phyloP scores from a whole-genome alignment of 1,139 yeast species.

The Saccharomyces hybrid region DNA sequence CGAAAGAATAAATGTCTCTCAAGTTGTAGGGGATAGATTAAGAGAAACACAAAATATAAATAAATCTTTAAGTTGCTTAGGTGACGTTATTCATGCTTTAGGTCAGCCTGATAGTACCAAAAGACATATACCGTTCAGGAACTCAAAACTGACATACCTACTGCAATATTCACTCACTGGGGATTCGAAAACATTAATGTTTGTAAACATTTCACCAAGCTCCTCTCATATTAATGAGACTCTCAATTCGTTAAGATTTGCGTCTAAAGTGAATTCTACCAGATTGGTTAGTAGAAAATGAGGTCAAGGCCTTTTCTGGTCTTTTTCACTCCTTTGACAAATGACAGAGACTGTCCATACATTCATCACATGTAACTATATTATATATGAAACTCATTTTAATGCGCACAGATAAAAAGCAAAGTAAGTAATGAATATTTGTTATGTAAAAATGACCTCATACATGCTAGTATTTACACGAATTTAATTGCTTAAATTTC shows the following conservation, averaged over 20 bases:
- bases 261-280: slow-evolving; percentile 67
- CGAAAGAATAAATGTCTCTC: slow-evolving; percentile 71
- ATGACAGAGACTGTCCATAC: background rate
- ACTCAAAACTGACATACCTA: slow-evolving; percentile 64
- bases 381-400: background rate
- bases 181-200: slow-evolving; percentile 83
- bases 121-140: slow-evolving; percentile 48
- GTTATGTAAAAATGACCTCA: background rate
- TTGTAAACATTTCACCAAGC: slow-evolving; percentile 79
- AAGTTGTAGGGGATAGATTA: slow-evolving; percentile 71
- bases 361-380: background rate
- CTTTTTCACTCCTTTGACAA: background rate
- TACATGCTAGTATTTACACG: background rate
- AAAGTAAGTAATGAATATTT: background rate
- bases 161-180: slow-evolving; percentile 82
- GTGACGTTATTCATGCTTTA: slow-evolving; percentile 81
- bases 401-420: background rate
- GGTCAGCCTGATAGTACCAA: slow-evolving; percentile 33
- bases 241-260: slow-evolving; percentile 78
- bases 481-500: background rate
- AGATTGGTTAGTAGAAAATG: slow-evolving; percentile 27
- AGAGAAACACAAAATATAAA: slow-evolving; percentile 87
- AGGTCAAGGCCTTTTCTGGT: background rate
- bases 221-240: slow-evolving; percentile 63
- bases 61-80: slow-evolving; percentile 78